A percentile compares a stretch with the other conserved stretches of the same genome.
Conservation (phyloP, 2,329 filamentous ascomycete genomes). For the Beauveria australis region DNA sequence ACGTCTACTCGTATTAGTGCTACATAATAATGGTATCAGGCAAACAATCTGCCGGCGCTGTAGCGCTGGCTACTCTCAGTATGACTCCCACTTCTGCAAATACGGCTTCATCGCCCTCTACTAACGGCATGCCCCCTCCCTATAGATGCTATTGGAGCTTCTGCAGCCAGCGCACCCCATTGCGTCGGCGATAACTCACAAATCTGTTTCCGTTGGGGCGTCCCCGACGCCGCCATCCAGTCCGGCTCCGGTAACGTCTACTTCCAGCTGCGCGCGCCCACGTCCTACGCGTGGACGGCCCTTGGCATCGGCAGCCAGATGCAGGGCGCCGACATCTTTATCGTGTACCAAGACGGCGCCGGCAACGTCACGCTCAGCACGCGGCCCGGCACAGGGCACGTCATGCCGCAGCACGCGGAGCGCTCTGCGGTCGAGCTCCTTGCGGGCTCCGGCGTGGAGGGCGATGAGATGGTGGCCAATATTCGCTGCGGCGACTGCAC, state of each 20-base stretch:
- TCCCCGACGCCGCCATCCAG: conserved; percentile 41
- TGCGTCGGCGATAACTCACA: conserved; percentile 31
- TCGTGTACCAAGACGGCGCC: conserved; percentile 50
- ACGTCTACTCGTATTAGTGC: too few relatives aligned
- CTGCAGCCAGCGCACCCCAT: conserved; percentile 23
- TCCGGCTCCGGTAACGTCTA: conserved; percentile 48
- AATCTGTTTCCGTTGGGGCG: conserved; percentile 49
- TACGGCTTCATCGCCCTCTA: not conserved
- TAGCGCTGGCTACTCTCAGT: conserved; percentile 7
- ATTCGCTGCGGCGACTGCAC: conserved; percentile 47
- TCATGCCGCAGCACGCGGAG: conserved; percentile 37
- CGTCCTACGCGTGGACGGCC: conserved; percentile 46
- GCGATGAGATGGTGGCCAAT: conserved; percentile 51
- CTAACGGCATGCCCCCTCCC: not conserved
- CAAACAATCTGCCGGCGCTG: not conserved
- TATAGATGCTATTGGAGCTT: conserved; percentile 10
- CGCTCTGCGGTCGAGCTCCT: conserved; percentile 43
- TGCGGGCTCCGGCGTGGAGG: conserved; percentile 47
- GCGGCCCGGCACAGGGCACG: conserved; percentile 39
- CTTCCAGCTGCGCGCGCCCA: conserved; percentile 50
- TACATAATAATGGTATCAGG: not conserved
- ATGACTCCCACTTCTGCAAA: not conserved
- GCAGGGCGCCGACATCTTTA: conserved; percentile 50
- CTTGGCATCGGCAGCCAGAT: conserved; percentile 50
- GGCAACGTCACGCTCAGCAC: conserved; percentile 56